Conservation (phyloP, 495 filamentous ascomycete genomes). For the Aspergillus taichungensis region DNA sequence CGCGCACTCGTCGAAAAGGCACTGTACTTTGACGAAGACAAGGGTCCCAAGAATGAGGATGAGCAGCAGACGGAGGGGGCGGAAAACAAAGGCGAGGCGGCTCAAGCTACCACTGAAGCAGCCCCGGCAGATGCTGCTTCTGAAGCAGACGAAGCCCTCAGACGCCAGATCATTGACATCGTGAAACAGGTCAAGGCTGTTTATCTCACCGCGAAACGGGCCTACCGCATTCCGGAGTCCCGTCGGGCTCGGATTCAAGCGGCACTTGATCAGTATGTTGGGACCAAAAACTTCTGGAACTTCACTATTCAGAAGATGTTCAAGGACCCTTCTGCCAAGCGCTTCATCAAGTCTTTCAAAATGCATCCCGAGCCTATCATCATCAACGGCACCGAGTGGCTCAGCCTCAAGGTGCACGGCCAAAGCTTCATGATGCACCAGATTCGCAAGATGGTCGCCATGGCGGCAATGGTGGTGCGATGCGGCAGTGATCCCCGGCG, state of each 20-base stretch:
- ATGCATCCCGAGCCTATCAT: constrained; percentile 62
- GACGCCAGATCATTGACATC: constrained; percentile 43
- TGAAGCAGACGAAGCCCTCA: constrained; percentile 18
- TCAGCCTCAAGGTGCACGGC: constrained; percentile 89
- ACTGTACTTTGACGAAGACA: constrained; percentile 22
- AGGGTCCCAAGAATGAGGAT: constrained; percentile 4
- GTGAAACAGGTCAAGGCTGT: constrained; percentile 69
- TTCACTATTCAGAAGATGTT: constrained; percentile 83
- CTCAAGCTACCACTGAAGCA: background rate
- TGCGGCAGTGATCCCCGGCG: constrained; percentile 60
- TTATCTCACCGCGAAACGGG: constrained; percentile 65
- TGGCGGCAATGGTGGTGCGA: constrained; percentile 75
- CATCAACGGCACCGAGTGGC: constrained; percentile 88
- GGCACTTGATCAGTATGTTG: constrained; percentile 60
- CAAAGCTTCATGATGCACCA: constrained; percentile 99
- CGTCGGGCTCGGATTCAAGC: constrained; percentile 66
- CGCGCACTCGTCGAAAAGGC: constrained; percentile 33
- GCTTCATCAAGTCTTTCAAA: constrained; percentile 83
- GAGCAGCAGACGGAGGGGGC: constrained; percentile 9
- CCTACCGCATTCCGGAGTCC: constrained; percentile 66
- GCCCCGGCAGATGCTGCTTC: constrained; percentile 1
- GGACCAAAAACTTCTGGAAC: constrained; percentile 89
- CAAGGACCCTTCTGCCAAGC: constrained; percentile 71
- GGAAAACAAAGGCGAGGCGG: constrained; percentile 6
- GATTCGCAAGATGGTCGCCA: constrained; percentile 96